Evolutionary conservation across 2,329 filamentous ascomycete genomes (phyloP).

Genomic region (Hypoxylon sp.): DNA sequence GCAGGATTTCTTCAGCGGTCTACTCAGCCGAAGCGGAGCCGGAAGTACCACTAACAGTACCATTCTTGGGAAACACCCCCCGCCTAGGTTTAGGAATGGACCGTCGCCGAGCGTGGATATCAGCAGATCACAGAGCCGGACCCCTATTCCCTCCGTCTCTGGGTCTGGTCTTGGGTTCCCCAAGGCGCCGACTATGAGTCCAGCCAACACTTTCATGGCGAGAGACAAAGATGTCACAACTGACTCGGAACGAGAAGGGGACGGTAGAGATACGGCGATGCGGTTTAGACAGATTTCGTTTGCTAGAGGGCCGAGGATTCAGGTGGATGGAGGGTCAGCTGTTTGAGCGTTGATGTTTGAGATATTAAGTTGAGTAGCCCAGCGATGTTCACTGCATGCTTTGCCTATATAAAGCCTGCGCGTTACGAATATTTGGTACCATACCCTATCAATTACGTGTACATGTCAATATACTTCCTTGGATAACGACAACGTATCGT

Average conservation of each 20-base stretch:
- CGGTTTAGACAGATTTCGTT: constrained; percentile 44
- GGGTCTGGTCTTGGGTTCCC: constrained; percentile 17
- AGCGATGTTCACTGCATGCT: not conserved
- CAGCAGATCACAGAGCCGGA: constrained; percentile 20
- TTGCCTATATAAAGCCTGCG: not conserved
- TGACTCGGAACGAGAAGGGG: constrained; percentile 40
- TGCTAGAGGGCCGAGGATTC: constrained; percentile 34
- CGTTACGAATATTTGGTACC: not conserved
- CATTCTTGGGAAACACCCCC: constrained; percentile 44
- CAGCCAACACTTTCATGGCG: constrained; percentile 8
- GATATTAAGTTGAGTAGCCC: not conserved
- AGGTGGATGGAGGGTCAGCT: constrained; percentile 22
- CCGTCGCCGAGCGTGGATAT: constrained; percentile 15
- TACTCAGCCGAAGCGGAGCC: constrained; percentile 49
- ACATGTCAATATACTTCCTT: not conserved
- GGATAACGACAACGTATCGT: no score
- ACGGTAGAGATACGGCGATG: constrained; percentile 22
- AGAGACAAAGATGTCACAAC: constrained; percentile 32
- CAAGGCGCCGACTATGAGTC: constrained; percentile 21
- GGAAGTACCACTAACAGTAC: constrained; percentile 46
- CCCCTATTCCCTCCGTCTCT: constrained; percentile 18
- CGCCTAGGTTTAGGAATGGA: constrained; percentile 11
- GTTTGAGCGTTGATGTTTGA: constrained; percentile 22
- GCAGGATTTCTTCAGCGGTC: constrained; percentile 60
- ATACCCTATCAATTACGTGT: not conserved